Base-by-base conservation (phyloP, 352 stramenopile genomes). In the Phytophthora hibernalis region DNA sequence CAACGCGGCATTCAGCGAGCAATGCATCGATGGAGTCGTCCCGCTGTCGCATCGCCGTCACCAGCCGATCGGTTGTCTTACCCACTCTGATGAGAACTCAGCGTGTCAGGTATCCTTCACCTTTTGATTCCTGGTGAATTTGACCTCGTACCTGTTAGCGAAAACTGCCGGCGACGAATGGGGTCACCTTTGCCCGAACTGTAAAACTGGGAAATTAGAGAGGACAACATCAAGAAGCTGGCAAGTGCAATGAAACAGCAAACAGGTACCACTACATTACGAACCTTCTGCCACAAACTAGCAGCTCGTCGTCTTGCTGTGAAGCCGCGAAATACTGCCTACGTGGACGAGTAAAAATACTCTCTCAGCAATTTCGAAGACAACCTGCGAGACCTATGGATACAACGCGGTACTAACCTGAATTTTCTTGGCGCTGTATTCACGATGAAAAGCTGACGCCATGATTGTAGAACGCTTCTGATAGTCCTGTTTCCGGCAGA, bases 401-500 rank as follows among this genome's bases (percentile, higher is more conserved):
- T n/a, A 47, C n/a, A 24, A 6, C 5, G 7, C 16, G 4, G 18
- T 20, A 20, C 40, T 47, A 47, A 89, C 79, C 76, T 96, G 86
- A 33, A 94, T 85, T 28, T 59, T 54, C 3, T 72, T 70, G 5
- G 82, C 85, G 38, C 83, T 92, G 5, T 60, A 30, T 40, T 91
- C 70, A 16, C 82, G 79, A 56, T 91, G 77, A 7, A 77, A 61
- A 38, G 45, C 67, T 5, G 84, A 82, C 0, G 80, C 87, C 28
- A 82, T 76, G 0, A 61, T 76, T 2, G 87, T 92, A 18, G 63
- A 53, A n/a, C 76, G 68, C 49, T 94, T 95, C 61, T 95, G 76
- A 47, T 95, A 96, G 43, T 95, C 83, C 20, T 90, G 79, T 54
- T 96, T 95, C 15, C 87, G 82, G 37, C 89, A 96, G 16, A 96